Percentiles rank a stretch among this genome's conserved stretches.
Evolutionary conservation across 2,329 filamentous ascomycete genomes (phyloP).

Genomic region (Gnomoniopsis sp.): DNA sequence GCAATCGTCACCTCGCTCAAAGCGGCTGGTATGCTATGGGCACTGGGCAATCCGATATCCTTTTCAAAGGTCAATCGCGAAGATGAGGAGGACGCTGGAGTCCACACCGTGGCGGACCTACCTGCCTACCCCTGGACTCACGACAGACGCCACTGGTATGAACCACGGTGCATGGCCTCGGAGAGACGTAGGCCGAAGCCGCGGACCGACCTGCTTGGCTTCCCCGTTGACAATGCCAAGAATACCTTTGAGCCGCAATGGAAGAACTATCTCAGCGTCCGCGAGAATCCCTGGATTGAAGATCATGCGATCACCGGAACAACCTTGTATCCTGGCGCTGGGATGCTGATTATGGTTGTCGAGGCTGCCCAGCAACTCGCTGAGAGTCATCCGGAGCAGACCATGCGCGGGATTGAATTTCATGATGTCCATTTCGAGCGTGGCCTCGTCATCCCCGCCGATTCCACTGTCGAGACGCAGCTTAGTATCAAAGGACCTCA

Average conservation of each 20-base stretch:
- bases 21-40: background rate
- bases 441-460: background rate
- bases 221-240: slow-evolving; percentile 21
- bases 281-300: slow-evolving; percentile 26
- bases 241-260: slow-evolving; percentile 24
- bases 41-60: background rate
- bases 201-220: slow-evolving; percentile 22
- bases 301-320: no score
- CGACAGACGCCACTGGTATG: slow-evolving; percentile 35
- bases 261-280: slow-evolving; percentile 23
- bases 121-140: slow-evolving; percentile 47
- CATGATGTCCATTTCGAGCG: background rate
- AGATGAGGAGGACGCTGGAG: background rate
- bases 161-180: no score
- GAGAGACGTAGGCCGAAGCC: background rate
- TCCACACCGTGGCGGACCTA: slow-evolving; percentile 29
- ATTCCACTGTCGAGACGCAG: background rate
- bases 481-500: no score
- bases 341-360: no score
- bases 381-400: no score
- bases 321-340: no score
- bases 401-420: background rate
- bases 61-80: background rate
- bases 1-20: background rate
- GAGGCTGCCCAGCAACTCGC: no score